A percentile compares a stretch with the other conserved stretches of the same genome.
Conservation (phyloP, 2,329 filamentous ascomycete species). For the Fusarium sp. region DNA sequence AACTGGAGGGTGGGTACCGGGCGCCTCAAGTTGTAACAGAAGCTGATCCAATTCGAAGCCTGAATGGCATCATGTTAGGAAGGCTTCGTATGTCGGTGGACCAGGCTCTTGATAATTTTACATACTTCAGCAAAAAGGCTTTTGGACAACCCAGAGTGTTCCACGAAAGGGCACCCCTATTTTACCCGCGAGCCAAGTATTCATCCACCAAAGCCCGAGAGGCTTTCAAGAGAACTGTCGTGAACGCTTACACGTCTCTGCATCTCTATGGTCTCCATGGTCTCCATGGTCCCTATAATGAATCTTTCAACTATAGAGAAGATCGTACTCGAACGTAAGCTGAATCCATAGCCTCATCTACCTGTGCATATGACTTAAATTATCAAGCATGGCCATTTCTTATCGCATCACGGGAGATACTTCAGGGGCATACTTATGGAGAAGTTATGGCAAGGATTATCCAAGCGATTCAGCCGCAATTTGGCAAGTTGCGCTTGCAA, state of each 20-base stretch:
- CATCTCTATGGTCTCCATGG: no score
- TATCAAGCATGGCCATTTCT: neutral
- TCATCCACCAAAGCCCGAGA: neutral
- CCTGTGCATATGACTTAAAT: neutral
- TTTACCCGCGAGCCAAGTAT: neutral
- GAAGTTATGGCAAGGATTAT: neutral
- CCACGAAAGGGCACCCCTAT: fast-evolving
- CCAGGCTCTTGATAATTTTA: neutral
- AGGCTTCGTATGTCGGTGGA: neutral
- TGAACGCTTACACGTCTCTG: no score
- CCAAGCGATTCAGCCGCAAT: fast-evolving
- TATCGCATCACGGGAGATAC: no score
- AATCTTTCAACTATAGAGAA: no score
- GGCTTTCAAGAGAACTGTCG: neutral
- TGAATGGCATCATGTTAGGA: neutral
- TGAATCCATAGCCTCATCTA: fast-evolving
- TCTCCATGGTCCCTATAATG: no score
- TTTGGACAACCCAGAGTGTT: neutral
- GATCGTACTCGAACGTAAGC: neutral
- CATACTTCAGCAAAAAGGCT: fast-evolving
- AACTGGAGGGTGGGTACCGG: neutral
- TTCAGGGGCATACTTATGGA: neutral
- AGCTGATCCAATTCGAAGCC: fast-evolving
- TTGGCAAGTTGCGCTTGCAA: neutral
- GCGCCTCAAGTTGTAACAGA: fast-evolving